These are phyloP conservation scores for Metschnikowia similis DNA, from an alignment of 805 yeast species.

Conservation along the genomic window DNA sequence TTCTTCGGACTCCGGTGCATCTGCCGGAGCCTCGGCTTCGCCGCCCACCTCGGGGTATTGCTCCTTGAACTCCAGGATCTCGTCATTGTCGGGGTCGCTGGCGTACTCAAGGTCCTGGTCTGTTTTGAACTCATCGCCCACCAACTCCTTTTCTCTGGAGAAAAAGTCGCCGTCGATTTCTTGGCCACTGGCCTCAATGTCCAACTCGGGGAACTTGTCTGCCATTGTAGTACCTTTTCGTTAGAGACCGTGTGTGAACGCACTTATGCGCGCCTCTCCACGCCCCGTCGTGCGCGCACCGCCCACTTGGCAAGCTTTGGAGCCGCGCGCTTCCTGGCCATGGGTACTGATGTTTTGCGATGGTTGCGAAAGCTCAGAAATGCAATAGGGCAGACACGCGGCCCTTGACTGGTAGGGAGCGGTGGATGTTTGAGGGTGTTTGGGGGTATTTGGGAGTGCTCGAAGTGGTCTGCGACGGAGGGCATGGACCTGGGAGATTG, in stretches of 20 bases:
- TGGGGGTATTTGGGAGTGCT: too few species aligned
- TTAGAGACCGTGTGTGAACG: not conserved
- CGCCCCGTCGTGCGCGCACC: not conserved
- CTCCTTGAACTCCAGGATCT: constrained; percentile 56
- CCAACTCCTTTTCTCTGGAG: constrained; percentile 60
- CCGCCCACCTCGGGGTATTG: constrained; percentile 58
- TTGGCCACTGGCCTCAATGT: constrained; percentile 27
- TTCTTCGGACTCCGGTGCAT: constrained; percentile 37
- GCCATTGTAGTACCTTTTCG: constrained; percentile 41
- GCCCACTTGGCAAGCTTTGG: not conserved
- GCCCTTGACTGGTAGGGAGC: too few species aligned
- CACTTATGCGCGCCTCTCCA: not conserved
- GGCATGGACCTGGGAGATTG: too few species aligned
- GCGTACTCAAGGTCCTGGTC: constrained; percentile 53
- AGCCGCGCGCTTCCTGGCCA: too few species aligned
- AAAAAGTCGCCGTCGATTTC: constrained; percentile 52
- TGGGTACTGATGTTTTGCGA: too few species aligned
- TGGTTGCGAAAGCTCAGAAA: too few species aligned
- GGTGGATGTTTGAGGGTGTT: too few species aligned
- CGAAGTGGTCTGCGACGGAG: too few species aligned
- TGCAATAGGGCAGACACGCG: too few species aligned
- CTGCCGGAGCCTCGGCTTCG: constrained; percentile 13
- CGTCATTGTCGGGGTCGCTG: constrained; percentile 32
- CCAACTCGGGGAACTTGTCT: constrained; percentile 71
- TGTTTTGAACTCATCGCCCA: constrained; percentile 70